These are phyloP conservation scores for Harringtonia lauricola DNA, from an alignment of 2,329 filamentous ascomycete species.

Conservation along the genomic window DNA sequence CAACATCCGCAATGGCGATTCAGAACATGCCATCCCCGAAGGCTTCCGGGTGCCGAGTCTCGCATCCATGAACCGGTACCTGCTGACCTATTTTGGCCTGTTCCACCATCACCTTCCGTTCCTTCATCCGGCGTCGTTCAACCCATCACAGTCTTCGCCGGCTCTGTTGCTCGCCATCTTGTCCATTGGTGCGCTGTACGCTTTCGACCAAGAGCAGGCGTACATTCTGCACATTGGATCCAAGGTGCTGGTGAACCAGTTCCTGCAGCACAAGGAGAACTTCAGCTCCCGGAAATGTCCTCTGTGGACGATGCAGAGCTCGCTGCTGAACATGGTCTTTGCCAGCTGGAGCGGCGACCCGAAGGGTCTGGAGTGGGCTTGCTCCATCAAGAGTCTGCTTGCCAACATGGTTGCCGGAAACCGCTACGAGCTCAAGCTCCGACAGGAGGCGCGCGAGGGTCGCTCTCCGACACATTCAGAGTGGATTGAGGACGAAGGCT, in stretches of 20 bases:
- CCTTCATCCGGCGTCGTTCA: slow-evolving; percentile 84
- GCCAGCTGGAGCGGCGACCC: slow-evolving; percentile 98
- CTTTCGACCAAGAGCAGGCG: slow-evolving; percentile 92
- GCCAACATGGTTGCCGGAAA: slow-evolving; percentile 99
- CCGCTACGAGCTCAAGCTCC: slow-evolving; percentile 88
- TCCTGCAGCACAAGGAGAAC: slow-evolving; percentile 95
- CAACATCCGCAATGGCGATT: slow-evolving; percentile 72
- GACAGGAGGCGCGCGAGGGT: slow-evolving; percentile 75
- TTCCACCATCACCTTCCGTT: slow-evolving; percentile 97
- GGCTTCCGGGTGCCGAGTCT: slow-evolving; percentile 81
- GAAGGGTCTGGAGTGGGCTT: slow-evolving; percentile 96
- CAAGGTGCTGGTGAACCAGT: slow-evolving; percentile 94
- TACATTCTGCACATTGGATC: slow-evolving; percentile 97
- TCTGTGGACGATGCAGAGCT: slow-evolving; percentile 96
- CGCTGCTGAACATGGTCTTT: slow-evolving; percentile 95
- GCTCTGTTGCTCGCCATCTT: slow-evolving; percentile 80
- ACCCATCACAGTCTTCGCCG: slow-evolving; percentile 67
- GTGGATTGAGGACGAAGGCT: slow-evolving; percentile 96
- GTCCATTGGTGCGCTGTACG: slow-evolving; percentile 91
- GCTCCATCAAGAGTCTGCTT: slow-evolving; percentile 94
- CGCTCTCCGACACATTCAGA: slow-evolving; percentile 68
- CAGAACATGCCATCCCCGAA: slow-evolving; percentile 71
- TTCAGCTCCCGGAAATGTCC: slow-evolving; percentile 97
- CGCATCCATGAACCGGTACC: slow-evolving; percentile 75
- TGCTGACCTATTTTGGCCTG: slow-evolving; percentile 91